Evolutionary conservation across 768 basidiomycete genomes (phyloP).

Genomic region (Wakefieldia striispora): DNA sequence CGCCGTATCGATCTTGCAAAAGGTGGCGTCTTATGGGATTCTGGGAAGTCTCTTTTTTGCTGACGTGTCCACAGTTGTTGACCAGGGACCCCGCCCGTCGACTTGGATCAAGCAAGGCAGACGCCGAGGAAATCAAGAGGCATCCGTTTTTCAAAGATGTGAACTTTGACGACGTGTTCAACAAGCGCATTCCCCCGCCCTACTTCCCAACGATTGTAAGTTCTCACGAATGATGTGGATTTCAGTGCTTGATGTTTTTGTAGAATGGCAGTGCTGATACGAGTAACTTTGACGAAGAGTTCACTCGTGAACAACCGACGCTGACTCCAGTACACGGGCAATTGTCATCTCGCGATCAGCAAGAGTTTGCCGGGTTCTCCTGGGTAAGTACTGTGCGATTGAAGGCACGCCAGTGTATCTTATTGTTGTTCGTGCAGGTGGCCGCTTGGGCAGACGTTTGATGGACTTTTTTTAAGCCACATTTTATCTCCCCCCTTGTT

Average conservation of each 20-base stretch:
- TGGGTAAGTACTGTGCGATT: conserved; percentile 53
- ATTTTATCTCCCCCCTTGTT: conserved; percentile 30
- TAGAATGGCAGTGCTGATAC: conserved; percentile 85
- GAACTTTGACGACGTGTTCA: conserved; percentile 92
- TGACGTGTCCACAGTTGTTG: conserved; percentile 57
- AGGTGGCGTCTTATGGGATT: conserved; percentile 47
- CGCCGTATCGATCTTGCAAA: conserved; percentile 92
- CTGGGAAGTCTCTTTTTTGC: background rate
- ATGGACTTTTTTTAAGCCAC: conserved; percentile 24
- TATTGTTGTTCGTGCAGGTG: conserved; percentile 13
- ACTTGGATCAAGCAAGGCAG: conserved; percentile 86
- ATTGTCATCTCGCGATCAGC: conserved; percentile 84
- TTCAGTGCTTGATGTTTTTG: conserved; percentile 7
- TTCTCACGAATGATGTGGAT: conserved; percentile 3
- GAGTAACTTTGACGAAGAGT: conserved; percentile 95
- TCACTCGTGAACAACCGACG: conserved; percentile 95
- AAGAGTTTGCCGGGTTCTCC: conserved; percentile 96
- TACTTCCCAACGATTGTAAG: conserved; percentile 96
- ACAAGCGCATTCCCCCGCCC: conserved; percentile 95
- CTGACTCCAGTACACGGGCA: conserved; percentile 97
- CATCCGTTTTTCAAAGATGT: conserved; percentile 99
- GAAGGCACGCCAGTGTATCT: background rate
- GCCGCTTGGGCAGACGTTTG: conserved; percentile 61
- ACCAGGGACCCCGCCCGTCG: conserved; percentile 90
- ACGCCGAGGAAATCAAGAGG: conserved; percentile 95